Evolutionary conservation across 2,329 filamentous ascomycete species (phyloP).

Genomic region (Harringtonia aguacate): DNA sequence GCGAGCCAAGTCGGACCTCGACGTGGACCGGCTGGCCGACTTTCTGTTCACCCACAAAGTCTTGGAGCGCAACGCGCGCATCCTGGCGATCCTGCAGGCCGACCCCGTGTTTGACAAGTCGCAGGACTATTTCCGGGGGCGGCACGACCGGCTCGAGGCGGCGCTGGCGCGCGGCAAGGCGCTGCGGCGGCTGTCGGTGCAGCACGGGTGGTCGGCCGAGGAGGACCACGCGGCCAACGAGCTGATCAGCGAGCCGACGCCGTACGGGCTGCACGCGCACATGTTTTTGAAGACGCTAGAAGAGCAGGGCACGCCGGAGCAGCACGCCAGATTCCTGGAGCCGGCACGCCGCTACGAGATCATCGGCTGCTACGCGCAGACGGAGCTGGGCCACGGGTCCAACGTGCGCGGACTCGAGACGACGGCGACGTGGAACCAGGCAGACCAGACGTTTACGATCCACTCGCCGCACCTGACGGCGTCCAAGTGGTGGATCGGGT

Average conservation of each 20-base stretch:
- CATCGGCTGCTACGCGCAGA: conserved; percentile 74
- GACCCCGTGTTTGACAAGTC: conserved; percentile 70
- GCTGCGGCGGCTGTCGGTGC: conserved; percentile 51
- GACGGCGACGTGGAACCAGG: conserved; percentile 60
- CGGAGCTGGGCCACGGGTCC: conserved; percentile 67
- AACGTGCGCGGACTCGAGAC: conserved; percentile 67
- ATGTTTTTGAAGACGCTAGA: conserved; percentile 46
- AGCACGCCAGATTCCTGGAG: conserved; percentile 63
- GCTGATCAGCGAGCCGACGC: conserved; percentile 58
- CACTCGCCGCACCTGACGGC: conserved; percentile 65
- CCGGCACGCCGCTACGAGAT: conserved; percentile 58
- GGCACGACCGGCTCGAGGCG: conserved; percentile 57
- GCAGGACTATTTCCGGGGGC: conserved; percentile 64
- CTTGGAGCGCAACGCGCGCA: conserved; percentile 46
- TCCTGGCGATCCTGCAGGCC: conserved; percentile 53
- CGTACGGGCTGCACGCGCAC: conserved; percentile 59
- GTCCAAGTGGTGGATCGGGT: conserved; percentile 80
- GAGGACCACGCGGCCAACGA: conserved; percentile 56
- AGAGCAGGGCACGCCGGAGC: conserved; percentile 62
- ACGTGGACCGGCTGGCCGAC: conserved; percentile 55
- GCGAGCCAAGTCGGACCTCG: conserved; percentile 54
- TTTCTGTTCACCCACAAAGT: conserved; percentile 59
- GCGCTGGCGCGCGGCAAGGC: conserved; percentile 62
- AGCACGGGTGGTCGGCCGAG: conserved; percentile 56
- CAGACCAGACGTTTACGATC: conserved; percentile 64